phyloP scores from a whole-genome alignment of 495 filamentous ascomycete species.

The Daldinia concentrica region DNA sequence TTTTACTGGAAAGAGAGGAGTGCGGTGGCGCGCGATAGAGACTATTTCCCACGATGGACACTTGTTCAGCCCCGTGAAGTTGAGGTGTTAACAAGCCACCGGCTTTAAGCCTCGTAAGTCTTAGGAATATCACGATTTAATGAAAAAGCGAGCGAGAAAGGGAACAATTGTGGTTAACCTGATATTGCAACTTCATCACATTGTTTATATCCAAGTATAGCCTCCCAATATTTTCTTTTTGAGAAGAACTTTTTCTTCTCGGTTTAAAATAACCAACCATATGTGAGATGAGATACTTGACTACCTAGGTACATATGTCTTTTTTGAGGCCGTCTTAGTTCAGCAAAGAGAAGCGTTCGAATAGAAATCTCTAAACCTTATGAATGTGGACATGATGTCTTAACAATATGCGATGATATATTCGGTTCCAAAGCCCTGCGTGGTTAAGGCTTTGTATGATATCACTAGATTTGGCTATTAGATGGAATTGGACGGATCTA shows the following conservation, averaged over 20 bases:
- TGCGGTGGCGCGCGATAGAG: not conserved
- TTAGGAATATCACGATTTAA: not conserved
- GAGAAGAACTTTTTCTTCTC: not conserved
- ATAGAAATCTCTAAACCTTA: not conserved
- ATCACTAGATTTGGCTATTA: not conserved
- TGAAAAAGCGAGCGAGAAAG: not conserved
- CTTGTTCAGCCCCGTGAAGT: not conserved
- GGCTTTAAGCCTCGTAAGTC: not conserved
- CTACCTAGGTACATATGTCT: not conserved
- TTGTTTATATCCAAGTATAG: not conserved
- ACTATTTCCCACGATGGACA: not conserved
- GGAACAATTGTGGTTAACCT: not conserved
- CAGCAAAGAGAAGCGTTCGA: not conserved
- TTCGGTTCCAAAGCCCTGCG: not conserved
- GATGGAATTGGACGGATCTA: not conserved
- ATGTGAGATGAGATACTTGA: not conserved
- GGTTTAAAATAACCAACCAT: too few relatives aligned
- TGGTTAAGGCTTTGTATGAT: not conserved
- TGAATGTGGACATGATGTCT: not conserved
- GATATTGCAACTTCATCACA: not conserved
- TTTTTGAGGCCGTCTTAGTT: not conserved
- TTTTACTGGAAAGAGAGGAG: not conserved
- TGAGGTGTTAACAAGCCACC: not conserved
- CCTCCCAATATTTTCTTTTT: not conserved
- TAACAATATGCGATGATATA: not conserved